Percentiles rank a stretch among this genome's conserved stretches.
These are phyloP conservation scores for Fonsecaea multimorphosa DNA, from an alignment of 2,329 filamentous ascomycete species.

Conservation along the genomic window DNA sequence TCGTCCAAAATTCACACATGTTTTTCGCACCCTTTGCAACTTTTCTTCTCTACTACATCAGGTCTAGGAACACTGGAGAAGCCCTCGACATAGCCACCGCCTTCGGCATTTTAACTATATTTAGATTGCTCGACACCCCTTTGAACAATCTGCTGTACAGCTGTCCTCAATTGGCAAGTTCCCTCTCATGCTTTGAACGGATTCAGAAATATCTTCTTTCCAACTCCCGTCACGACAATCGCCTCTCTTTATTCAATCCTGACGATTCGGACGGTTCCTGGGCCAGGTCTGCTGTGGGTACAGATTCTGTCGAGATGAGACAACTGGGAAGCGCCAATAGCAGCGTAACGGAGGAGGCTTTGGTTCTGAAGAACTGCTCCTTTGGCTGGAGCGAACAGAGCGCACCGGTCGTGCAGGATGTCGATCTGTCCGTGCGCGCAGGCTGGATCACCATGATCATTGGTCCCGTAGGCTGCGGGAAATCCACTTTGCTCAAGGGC, in stretches of 20 bases:
- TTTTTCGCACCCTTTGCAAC: conserved; percentile 35
- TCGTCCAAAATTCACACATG: conserved; percentile 28
- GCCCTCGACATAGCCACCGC: conserved; percentile 27
- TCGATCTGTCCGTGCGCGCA: conserved; percentile 34
- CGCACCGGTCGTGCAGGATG: conserved; percentile 43
- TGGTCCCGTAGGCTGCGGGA: conserved; percentile 41
- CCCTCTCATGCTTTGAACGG: conserved; percentile 35
- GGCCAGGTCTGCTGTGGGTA: background rate
- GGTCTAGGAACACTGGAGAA: conserved; percentile 14
- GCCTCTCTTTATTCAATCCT: conserved; percentile 21
- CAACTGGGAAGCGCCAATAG: background rate
- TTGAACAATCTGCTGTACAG: conserved; percentile 20
- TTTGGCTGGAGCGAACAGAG: conserved; percentile 57
- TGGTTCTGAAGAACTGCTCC: conserved; percentile 49
- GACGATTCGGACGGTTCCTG: conserved; percentile 9
- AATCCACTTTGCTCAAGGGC: conserved; percentile 37
- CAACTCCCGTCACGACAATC: conserved; percentile 25
- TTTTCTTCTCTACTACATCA: conserved; percentile 32
- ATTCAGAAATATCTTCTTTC: conserved; percentile 36
- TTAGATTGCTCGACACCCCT: conserved; percentile 24
- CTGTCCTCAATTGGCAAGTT: conserved; percentile 28
- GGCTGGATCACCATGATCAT: conserved; percentile 39
- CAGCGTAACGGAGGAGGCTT: conserved; percentile 11
- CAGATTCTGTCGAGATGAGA: conserved; percentile 24
- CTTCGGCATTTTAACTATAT: conserved; percentile 33